phyloP scores from a whole-genome alignment of 2,329 filamentous ascomycete genomes.

The Trichothecium roseum region DNA sequence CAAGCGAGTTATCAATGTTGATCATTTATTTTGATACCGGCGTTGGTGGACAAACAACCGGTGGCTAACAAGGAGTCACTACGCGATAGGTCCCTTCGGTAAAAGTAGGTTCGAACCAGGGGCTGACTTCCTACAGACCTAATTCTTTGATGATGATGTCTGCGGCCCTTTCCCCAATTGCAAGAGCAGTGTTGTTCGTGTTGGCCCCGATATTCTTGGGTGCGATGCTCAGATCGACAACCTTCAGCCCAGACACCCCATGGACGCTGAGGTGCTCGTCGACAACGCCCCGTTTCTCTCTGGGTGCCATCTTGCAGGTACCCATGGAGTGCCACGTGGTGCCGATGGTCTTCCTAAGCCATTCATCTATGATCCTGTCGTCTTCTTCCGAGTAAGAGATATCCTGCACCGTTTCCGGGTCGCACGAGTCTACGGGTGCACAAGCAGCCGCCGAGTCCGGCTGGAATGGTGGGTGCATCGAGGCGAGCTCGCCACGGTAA shows the following conservation, averaged over 20 bases:
- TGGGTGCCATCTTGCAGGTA: constrained; percentile 29
- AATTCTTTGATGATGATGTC: constrained; percentile 11
- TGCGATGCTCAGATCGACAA: constrained; percentile 22
- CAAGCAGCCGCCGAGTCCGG: constrained; percentile 26
- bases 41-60: too few species aligned
- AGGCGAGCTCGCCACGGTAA: constrained; percentile 36
- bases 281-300: constrained; percentile 26
- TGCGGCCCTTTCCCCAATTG: constrained; percentile 25
- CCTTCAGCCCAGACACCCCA: constrained; percentile 25
- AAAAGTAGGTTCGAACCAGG: too few species aligned
- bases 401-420: constrained; percentile 20
- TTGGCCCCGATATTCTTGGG: constrained; percentile 29
- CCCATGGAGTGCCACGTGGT: constrained; percentile 32
- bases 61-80: too few species aligned
- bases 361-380: constrained; percentile 32
- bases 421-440: constrained; percentile 32
- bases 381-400: constrained; percentile 37
- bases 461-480: constrained; percentile 33
- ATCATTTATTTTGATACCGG: too few species aligned
- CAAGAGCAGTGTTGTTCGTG: constrained; percentile 27
- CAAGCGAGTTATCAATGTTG: too few species aligned
- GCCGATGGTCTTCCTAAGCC: constrained; percentile 21
- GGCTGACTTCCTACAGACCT: constrained; percentile 3
- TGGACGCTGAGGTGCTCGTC: constrained; percentile 28
- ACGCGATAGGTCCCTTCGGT: too few species aligned